Base-by-base conservation (phyloP, 2,329 filamentous ascomycete species). In the Penicillium sclerotiorum region DNA sequence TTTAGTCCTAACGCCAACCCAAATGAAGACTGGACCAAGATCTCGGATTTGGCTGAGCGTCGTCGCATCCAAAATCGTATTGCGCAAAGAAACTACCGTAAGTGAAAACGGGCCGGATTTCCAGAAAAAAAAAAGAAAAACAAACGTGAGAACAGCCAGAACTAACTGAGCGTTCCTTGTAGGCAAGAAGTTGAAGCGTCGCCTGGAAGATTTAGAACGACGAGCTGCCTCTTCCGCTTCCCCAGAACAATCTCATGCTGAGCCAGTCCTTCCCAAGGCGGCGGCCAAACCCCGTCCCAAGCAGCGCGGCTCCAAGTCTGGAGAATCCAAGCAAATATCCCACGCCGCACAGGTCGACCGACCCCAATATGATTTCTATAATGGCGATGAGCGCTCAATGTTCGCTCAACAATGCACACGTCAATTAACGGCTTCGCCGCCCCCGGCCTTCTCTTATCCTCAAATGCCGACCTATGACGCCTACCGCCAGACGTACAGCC, bases 21-120 rank as follows among this genome's bases (percentile, higher is more conserved):
- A 47, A 92, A 96, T 68, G 93, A 97, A 77, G 93, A 97, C 77
- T 97, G 93, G 93, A 96, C 93, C 69, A 95, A 96, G 84, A 96
- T 97, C 71, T 95, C 93, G 50, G 93, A 97, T 73, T 86, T 97
- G 52, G 93, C 92, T 44, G 93, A 97, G 77, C 86, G 94, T 67
- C 82, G 92, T 65, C 84, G 92, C 69, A 96, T 96, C 77, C 92
- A 97, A 76, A 97, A 97, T 77, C 86, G 93, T 62, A 96, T 97
- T 80, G 93, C 93, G 61, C 93, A 97, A 77, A 87, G 92, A 66
- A 96, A 96, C 79, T 96, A 96, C 78, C 91, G 91, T 95, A 80
- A 70, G 86, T 81, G 18, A 25, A 25, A 17, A n/a, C n/a, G n/a
- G n/a, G n/a, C n/a, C n/a, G n/a, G n/a, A n/a, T n/a, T n/a, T 5